A percentile compares a stretch with the other conserved stretches of the same genome.
Conservation (phyloP, 495 filamentous ascomycete genomes). For the Daldinia grandis region DNA sequence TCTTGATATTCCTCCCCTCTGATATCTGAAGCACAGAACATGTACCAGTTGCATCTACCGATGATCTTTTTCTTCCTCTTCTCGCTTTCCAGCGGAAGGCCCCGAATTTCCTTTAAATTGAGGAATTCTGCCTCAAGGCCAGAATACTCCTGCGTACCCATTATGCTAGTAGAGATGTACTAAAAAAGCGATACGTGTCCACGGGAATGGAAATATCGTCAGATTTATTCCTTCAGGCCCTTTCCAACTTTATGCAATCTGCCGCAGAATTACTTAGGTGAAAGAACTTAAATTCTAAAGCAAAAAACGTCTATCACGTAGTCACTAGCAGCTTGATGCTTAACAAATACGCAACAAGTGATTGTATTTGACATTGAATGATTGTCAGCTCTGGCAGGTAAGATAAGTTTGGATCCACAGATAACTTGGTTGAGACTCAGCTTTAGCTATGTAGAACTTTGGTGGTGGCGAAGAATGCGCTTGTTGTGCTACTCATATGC, state of each 20-base stretch:
- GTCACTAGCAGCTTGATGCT: neutral
- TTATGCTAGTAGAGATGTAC: neutral
- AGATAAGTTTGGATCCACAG: neutral
- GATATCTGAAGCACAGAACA: slow-evolving; percentile 16
- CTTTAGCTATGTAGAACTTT: neutral
- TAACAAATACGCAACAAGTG: neutral
- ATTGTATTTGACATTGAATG: neutral
- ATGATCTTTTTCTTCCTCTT: slow-evolving; percentile 17
- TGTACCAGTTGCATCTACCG: slow-evolving; percentile 34
- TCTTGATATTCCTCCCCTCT: neutral
- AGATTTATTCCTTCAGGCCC: neutral
- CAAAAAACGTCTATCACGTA: neutral
- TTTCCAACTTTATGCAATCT: neutral
- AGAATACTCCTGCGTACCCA: neutral
- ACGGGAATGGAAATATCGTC: neutral
- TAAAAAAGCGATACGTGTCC: neutral
- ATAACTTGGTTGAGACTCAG: neutral
- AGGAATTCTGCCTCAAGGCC: slow-evolving; percentile 14
- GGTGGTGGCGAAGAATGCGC: neutral
- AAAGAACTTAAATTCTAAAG: neutral
- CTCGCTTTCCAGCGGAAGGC: neutral
- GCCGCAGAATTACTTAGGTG: neutral
- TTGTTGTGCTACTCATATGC: neutral
- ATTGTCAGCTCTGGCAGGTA: neutral
- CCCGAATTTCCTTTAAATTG: neutral